These are phyloP conservation scores for Theileria parva DNA, from an alignment of 169 alveolate genomes.

Conservation along the genomic window DNA sequence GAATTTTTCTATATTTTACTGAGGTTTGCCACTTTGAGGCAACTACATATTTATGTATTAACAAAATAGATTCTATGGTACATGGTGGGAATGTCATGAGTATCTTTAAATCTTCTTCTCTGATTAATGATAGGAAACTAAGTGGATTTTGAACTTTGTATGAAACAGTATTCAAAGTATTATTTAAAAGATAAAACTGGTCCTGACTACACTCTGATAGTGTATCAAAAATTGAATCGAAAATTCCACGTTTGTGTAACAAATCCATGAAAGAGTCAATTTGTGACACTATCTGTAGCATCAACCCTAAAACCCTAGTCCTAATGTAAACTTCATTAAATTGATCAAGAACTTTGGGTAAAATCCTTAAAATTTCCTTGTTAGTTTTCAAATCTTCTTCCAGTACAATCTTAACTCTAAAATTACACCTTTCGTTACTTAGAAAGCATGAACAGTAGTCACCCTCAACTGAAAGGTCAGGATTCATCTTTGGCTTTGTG, in stretches of 20 bases:
- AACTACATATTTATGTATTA: constrained; percentile 17
- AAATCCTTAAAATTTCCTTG: not conserved
- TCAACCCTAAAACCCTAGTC: constrained; percentile 22
- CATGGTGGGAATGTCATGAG: constrained; percentile 39
- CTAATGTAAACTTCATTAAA: constrained; percentile 21
- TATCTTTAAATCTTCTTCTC: constrained; percentile 21
- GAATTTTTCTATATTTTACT: not conserved
- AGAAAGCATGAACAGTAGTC: constrained; percentile 11
- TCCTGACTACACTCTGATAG: constrained; percentile 23
- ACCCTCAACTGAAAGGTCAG: not conserved
- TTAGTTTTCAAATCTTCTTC: constrained; percentile 6
- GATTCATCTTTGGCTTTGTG: constrained; percentile 6
- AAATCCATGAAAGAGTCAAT: constrained; percentile 3
- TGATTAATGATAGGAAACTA: not conserved
- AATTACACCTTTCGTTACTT: not conserved
- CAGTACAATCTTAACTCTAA: constrained; percentile 2
- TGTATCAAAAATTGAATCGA: constrained; percentile 5
- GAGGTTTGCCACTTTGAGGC: not conserved
- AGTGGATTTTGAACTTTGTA: constrained; percentile 1
- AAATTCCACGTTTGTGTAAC: constrained; percentile 22
- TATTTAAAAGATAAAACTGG: constrained; percentile 29
- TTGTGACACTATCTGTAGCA: constrained; percentile 15
- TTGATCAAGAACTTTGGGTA: constrained; percentile 9
- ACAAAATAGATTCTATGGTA: constrained; percentile 27
- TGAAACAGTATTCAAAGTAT: constrained; percentile 6